A percentile compares a stretch with the other conserved stretches of the same genome.
Conservation (phyloP, 202 grass and related monocot species). For the Eragrostis tef region DNA sequence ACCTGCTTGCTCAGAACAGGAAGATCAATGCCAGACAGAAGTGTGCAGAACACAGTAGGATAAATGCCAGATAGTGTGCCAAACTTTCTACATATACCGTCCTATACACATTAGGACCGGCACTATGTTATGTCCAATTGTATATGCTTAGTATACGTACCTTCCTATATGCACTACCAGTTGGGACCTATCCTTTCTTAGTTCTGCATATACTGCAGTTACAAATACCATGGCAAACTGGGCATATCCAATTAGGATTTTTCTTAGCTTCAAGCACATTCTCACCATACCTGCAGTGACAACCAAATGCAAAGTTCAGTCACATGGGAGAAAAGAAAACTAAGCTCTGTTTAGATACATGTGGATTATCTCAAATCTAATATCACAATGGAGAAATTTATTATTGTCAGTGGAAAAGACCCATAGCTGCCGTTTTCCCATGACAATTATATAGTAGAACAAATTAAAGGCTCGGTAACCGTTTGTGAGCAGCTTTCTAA, state of each 20-base stretch:
- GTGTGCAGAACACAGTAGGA: background rate
- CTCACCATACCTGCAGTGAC: slow-evolving; percentile 78
- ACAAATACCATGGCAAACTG: slow-evolving; percentile 89
- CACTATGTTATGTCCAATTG: background rate
- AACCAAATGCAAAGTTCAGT: slow-evolving; percentile 15
- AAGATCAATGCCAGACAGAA: background rate
- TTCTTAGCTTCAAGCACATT: slow-evolving; percentile 90
- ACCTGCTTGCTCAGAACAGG: background rate
- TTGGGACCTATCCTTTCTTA: slow-evolving; percentile 92
- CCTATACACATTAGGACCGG: background rate
- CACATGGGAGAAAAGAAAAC: background rate
- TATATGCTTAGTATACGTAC: slow-evolving; percentile 34
- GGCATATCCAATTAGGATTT: slow-evolving; percentile 83
- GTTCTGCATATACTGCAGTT: slow-evolving; percentile 94
- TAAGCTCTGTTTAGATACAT: background rate
- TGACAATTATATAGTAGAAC: background rate
- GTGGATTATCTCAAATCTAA: background rate
- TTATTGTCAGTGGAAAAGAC: background rate
- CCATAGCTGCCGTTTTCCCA: background rate
- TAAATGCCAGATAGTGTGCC: background rate
- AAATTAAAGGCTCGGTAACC: background rate
- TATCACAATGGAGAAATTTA: background rate
- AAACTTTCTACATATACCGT: background rate
- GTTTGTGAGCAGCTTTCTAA: background rate
- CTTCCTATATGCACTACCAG: slow-evolving; percentile 67